Base-by-base conservation (phyloP, 129 eudicot genomes). In the Flaveria linearis region DNA sequence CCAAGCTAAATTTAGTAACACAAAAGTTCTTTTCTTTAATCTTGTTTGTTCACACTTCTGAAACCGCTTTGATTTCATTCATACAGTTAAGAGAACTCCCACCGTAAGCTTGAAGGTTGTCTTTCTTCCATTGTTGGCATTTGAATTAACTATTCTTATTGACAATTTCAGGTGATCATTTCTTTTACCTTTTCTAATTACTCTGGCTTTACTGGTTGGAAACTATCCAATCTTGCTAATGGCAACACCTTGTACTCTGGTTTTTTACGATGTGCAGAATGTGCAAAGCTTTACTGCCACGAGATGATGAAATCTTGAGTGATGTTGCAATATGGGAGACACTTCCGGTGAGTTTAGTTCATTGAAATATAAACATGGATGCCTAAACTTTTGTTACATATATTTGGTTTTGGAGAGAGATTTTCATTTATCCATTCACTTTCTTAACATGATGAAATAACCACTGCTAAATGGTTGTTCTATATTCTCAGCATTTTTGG, bases 281-380 rank as follows among this genome's bases (percentile, higher is more conserved):
- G 95, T 88, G 97, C 82, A 88, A 89, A 87, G 97, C 97, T 77
- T 80, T 91, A 69, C 78, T 91, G 55, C 95, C 97, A 17, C 95
- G 91, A 66, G 97, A 88, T 75, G 90, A 88, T 74, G 50, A 45
- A 45, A 9, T 45, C 50, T 45, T 45, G 50, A 45, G 50, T 45
- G 97, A 88, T 75, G 90, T 86, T 77, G 89, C 95, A 49, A 82
- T 88, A 79, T 91, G 95, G 97, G 97, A 91, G 83, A 91, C 97
- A 62, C 92, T 91, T 81, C 95, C 95, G 41, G 97, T 91, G 56
- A 86, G 91, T 79, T 74, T 66, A 45, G n/a, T 51, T 52, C 15
- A 1, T 41, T 33, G 53, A 39, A 36, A 55, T 58, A 67, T 28
- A 47, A 42, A 50, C 41, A 63, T 16, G 22, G 13, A 45, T 45